Base-by-base conservation (phyloP, 345 rosid genomes). In the Linum usitatissimum region DNA sequence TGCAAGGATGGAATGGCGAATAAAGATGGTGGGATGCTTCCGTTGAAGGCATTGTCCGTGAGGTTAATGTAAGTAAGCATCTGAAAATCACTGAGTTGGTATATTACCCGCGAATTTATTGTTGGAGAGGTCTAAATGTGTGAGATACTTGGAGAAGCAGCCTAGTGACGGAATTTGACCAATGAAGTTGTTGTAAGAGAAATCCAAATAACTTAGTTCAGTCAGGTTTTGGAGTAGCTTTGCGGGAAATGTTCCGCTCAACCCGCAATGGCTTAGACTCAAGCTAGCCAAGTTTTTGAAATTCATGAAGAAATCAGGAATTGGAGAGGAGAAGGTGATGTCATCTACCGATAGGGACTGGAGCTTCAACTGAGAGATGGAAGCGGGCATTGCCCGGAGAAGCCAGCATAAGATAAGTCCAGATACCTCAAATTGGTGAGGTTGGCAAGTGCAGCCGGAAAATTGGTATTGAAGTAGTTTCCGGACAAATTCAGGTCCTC, bases 371-470 rank as follows among this genome's bases (percentile, higher is more conserved):
- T 23, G 28, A 23, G 84, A 80, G 64, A 80, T 59, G 65, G 42
- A 58, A 19, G 14, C 17, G 0, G 80, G 85, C 60, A 78, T 57
- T 78, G 75, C 8, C 77, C 85, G 9, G 39, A 10, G 21, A 78
- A 75, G 3, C 80, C 58, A 55, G 67, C 30, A 23, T 23, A 23
- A 3, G 83, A 78, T 21, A 76, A 57, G 59, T 78, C 76, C 49
- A 81, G 20, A 34, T 12, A 60, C 2, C 7, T n/a, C 38, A 60
- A 38, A 34, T 31, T 19, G 5, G 63, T 60, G 20, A 60, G 21
- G 18, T 36, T 31, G 10, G 40, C 63, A 31, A 60, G n/a, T 18
- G n/a, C 38, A 4, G 45, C 18, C 0, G 63, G 63, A 13, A 60
- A 14, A 18, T 23, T n/a, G 6, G 21, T 3, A 9, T 55, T 19